Percentiles rank a stretch among this genome's conserved stretches.
phyloP scores from a whole-genome alignment of 805 yeast species.

The Brettanomyces anomalus region DNA sequence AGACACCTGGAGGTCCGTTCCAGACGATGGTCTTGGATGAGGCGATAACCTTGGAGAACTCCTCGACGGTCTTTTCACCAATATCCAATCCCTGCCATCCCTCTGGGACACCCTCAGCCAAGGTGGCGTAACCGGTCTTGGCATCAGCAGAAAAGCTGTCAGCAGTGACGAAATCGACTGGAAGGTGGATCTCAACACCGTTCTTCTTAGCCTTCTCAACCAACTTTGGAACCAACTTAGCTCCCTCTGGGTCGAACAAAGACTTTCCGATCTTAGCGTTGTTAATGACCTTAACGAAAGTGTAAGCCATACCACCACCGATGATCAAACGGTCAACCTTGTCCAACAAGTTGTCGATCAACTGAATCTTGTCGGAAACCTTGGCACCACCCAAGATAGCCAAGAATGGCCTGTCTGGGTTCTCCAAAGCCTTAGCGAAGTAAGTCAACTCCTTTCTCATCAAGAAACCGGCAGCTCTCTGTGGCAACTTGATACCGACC shows the following conservation, averaged over 20 bases:
- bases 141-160: slow-evolving; percentile 93
- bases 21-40: slow-evolving; percentile 97
- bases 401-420: slow-evolving; percentile 96
- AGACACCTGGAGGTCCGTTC: slow-evolving; percentile 99
- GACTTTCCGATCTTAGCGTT: slow-evolving; percentile 86
- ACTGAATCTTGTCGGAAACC: slow-evolving; percentile 97
- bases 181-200: slow-evolving; percentile 87
- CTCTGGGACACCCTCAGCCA: slow-evolving; percentile 88
- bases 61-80: slow-evolving; percentile 81
- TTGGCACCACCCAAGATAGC: slow-evolving; percentile 99
- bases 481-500: slow-evolving; percentile 94
- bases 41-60: slow-evolving; percentile 75
- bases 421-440: slow-evolving; percentile 97
- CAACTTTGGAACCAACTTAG: slow-evolving; percentile 87
- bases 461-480: slow-evolving; percentile 98
- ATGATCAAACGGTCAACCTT: slow-evolving; percentile 91
- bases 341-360: slow-evolving; percentile 93
- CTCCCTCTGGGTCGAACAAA: slow-evolving; percentile 87
- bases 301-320: slow-evolving; percentile 99
- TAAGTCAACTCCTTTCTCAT: slow-evolving; percentile 95
- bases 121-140: slow-evolving; percentile 71
- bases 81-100: slow-evolving; percentile 93
- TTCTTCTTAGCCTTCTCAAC: slow-evolving; percentile 95
- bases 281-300: slow-evolving; percentile 91
- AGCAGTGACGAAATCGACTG: slow-evolving; percentile 93